Base-by-base conservation (phyloP, 257 asterid genomes). In the Striga asiatica region DNA sequence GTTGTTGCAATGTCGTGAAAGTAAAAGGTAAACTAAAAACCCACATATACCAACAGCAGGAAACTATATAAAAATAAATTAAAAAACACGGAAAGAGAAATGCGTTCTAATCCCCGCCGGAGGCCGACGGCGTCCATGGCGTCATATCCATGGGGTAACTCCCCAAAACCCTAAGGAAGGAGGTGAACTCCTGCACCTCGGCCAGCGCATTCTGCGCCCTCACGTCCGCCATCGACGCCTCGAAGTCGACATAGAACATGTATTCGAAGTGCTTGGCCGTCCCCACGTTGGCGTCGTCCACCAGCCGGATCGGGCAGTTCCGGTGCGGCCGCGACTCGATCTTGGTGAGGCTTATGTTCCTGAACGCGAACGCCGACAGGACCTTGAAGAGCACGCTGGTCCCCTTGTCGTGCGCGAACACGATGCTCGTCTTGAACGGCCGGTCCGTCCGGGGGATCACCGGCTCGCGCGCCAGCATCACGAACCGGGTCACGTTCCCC, bases 101-200 rank as follows among this genome's bases (percentile, higher is more conserved):
- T 12, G 24, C 50, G 25, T 32, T 12, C 49, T 54, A 68, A 10
- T 74, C 69, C n/a, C 50, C 55, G 37, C 9, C 47, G 5, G 3
- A 74, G 12, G 16, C 61, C 11, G 81, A 69, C 4, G 88, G 88
- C 31, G 67, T 42, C 93, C 93, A 89, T 0, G 95, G 95, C 11
- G 95, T 80, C 94, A 89, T 83, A 35, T 89, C 97, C 82, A 89
- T 85, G 5, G 97, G 95, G 58, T 89, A 89, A 55, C 97, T 89
- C 3, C 95, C 97, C 51, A 89, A 62, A 14, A 89, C 95, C 72
- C 97, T 66, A 79, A 89, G 66, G 67, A 89, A 89, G 8, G 95
- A 83, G 4, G 95, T 85, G 70, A 81, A 89, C 50, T 89, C 97
- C 70, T 89, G 95, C 54, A 89, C 89, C 72, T 89, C 97, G 2